Evolutionary conservation across 352 stramenopile species (phyloP), one percentile per base, ranked within the genome.

Genomic region (Phytophthora sansomeana): DNA sequence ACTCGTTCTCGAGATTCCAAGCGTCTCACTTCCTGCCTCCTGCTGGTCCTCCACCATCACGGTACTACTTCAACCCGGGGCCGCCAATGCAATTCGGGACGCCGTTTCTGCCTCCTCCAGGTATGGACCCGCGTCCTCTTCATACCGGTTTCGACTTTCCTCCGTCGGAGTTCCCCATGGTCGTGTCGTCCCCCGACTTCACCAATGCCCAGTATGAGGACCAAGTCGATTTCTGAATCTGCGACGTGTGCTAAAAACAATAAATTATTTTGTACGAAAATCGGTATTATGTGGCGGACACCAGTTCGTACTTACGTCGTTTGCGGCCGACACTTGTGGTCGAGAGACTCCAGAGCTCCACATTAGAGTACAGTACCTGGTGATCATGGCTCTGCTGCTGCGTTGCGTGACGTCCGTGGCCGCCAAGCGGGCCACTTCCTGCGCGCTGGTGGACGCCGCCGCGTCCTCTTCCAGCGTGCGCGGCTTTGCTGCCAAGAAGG

Each of bases 401-500:
- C 69, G 69, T 57, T 49, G 63, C 41, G 48, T 73, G 49, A 71
- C 64, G 58, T 67, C 50, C 13, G 57, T 68, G 68, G 39, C 71
- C 44, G 59, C 58, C 63, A 81, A 67, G 44, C 61, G 68, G 28
- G 44, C 53, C n/a, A 55, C 55, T 19, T 52, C 49, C 38, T 65
- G 62, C 17, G 56, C 58, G 32, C 21, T 74, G 21, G 44, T 43
- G 5, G 59, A 70, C 60, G 28, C 53, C 16, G 26, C 41, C n/a
- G 46, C 56, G 0, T 42, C 51, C 17, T 61, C 63, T 38, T 53
- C 55, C 5, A 52, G 44, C 36, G 60, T 58, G 52, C 79, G 78
- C 11, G 59, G 67, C 32, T 89, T 88, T 38, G 81, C 79, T 19
- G 66, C 75, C 38, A 91, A 85, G 68, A 74, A 77, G 55, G 77